These are phyloP conservation scores for Cadophora malorum DNA, from an alignment of 2,329 filamentous ascomycete genomes.

Conservation along the genomic window DNA sequence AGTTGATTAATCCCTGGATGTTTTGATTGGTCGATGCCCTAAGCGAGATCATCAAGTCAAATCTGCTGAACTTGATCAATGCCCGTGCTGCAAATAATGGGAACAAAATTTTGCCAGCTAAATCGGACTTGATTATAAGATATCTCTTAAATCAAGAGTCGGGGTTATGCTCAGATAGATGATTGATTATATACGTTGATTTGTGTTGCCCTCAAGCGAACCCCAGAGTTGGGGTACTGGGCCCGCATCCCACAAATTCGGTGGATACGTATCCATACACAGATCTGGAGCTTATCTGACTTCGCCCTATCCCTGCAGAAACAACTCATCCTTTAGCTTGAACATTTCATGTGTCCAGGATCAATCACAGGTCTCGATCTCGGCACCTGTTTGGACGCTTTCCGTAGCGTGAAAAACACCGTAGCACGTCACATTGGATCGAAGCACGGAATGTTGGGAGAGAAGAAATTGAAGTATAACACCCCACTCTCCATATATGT, in stretches of 20 bases:
- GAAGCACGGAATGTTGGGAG: background rate
- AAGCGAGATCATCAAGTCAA: background rate
- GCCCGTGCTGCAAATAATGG: no score
- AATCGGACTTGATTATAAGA: background rate
- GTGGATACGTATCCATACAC: background rate
- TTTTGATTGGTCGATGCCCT: background rate
- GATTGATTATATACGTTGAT: no score
- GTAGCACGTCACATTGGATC: background rate
- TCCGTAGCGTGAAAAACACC: background rate
- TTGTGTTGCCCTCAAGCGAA: no score
- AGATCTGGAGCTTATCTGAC: background rate
- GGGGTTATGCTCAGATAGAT: no score
- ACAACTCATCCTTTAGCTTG: background rate
- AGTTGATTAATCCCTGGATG: background rate
- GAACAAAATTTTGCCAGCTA: no score
- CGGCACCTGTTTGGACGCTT: background rate
- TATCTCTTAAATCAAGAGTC: no score
- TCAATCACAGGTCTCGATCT: slow-evolving; percentile 3
- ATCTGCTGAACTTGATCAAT: background rate
- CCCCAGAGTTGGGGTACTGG: background rate
- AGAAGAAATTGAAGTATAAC: background rate
- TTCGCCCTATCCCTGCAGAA: background rate
- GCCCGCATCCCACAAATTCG: background rate
- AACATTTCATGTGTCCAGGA: background rate
- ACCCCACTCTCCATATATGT: background rate